Base-by-base conservation (phyloP, 1,139 yeast species). In the Yamadazyma spencermartinsiae region DNA sequence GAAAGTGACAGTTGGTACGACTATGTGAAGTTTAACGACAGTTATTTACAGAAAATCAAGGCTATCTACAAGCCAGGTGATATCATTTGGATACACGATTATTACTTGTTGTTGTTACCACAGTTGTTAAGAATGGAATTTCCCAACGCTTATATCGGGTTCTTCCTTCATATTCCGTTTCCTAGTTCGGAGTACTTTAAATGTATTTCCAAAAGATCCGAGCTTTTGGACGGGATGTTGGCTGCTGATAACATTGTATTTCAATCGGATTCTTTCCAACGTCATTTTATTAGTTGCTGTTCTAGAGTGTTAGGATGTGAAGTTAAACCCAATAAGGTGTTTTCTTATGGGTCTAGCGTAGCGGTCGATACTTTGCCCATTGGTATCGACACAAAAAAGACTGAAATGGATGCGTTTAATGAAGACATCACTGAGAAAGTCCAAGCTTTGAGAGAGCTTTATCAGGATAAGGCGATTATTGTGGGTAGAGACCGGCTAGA, bases 131-230 rank as follows among this genome's bases (percentile, higher is more conserved):
- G 96, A 51, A 82, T 84, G 88, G 81, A 80, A 53, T 70, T 86
- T 39, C 92, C 90, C 7, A 80, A 85, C 42, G 94, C 92, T 11
- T 74, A 74, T 49, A 86, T 92, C 49, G 96, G 95, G 5, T 78
- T 86, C 44, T 90, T 81, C 61, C 65, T 90, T 50, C 98, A 90
- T 59, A 78, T 87, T 4, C 96, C 97, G 11, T 89, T 94, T 75
- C 98, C 98, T 9, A 86, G 95, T 29, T 83, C 90, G n/a, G 98
- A 92, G 62, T 88, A 89, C 58, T 88, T 92, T 65, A 74, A 97
- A 44, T 86, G 96, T 49, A 65, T 92, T 33, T 83, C 96, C 30
- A 86, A 86, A 60, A 76, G 98, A 50, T 74, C 81, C 39, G 84
- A 86, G 53, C 69, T 92, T 36, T 69, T 92, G 43, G 95, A 88